Percentiles rank a stretch among this genome's conserved stretches.
Evolutionary conservation across 2,329 filamentous ascomycete species (phyloP).

Genomic region (Trichoderma afroharzianum): DNA sequence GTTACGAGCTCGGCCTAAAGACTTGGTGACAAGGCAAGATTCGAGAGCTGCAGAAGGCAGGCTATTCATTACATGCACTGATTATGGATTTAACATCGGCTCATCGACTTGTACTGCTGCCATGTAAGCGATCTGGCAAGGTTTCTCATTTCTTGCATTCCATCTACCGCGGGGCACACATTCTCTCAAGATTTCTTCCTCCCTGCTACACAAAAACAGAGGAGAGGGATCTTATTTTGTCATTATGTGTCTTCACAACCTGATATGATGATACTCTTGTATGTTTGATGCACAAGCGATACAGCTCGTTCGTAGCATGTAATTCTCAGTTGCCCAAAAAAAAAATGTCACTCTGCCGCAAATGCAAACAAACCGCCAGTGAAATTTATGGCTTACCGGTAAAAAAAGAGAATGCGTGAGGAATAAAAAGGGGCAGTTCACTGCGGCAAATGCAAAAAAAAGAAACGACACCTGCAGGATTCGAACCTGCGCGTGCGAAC

Average conservation of each 20-base stretch:
- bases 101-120: neutral
- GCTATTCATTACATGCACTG: neutral
- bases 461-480: conserved; percentile 17
- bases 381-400: neutral
- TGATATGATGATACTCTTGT: neutral
- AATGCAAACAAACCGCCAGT: neutral
- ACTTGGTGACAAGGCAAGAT: no score
- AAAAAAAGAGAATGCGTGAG: neutral
- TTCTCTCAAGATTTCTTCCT: neutral
- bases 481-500: conserved; percentile 19
- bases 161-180: neutral
- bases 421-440: neutral
- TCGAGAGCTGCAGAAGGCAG: neutral
- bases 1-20: neutral
- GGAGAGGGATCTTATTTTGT: neutral
- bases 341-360: neutral
- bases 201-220: neutral
- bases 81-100: neutral
- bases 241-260: neutral
- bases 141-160: neutral
- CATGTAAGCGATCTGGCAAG: neutral
- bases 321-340: neutral
- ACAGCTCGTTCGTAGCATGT: neutral
- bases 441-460: neutral
- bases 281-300: neutral